These are phyloP conservation scores for Talaromyces proteolyticus DNA, from an alignment of 495 filamentous ascomycete species.

Conservation along the genomic window DNA sequence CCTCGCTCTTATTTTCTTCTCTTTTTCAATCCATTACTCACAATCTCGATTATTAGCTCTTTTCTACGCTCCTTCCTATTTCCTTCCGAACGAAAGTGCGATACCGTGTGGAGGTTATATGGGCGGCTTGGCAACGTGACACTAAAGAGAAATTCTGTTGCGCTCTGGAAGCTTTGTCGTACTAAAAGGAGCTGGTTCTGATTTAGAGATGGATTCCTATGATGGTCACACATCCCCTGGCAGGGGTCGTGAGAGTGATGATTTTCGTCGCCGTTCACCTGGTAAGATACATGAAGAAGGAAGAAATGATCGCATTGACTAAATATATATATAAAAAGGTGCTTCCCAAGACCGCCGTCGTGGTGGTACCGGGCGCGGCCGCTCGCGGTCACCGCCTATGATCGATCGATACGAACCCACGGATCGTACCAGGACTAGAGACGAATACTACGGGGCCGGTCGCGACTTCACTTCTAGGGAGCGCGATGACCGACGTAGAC, in stretches of 20 bases:
- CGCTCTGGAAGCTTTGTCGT: too few species aligned
- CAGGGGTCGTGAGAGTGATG: conserved; percentile 32
- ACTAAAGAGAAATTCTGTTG: too few species aligned
- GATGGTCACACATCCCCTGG: conserved; percentile 34
- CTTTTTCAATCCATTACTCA: conserved; percentile 30
- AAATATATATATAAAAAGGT: conserved; percentile 17
- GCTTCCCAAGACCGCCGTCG: conserved; percentile 45
- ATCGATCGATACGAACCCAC: conserved; percentile 70
- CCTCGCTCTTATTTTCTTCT: conserved; percentile 7
- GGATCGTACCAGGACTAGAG: conserved; percentile 44
- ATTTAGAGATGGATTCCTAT: conserved; percentile 35
- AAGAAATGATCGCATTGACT: too few species aligned
- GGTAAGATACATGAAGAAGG: conserved; percentile 26
- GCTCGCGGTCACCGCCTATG: conserved; percentile 65
- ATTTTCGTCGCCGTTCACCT: conserved; percentile 45
- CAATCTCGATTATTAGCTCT: conserved; percentile 34
- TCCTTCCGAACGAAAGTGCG: background rate
- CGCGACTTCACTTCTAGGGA: conserved; percentile 62
- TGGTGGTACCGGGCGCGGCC: conserved; percentile 31
- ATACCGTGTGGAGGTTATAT: background rate
- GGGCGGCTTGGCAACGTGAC: too few species aligned
- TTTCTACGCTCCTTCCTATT: conserved; percentile 8
- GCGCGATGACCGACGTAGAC: conserved; percentile 61
- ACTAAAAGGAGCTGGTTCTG: too few species aligned
- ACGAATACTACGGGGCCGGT: conserved; percentile 39